These are phyloP conservation scores for Firmiana major DNA, from an alignment of 345 rosid genomes.

Conservation along the genomic window DNA sequence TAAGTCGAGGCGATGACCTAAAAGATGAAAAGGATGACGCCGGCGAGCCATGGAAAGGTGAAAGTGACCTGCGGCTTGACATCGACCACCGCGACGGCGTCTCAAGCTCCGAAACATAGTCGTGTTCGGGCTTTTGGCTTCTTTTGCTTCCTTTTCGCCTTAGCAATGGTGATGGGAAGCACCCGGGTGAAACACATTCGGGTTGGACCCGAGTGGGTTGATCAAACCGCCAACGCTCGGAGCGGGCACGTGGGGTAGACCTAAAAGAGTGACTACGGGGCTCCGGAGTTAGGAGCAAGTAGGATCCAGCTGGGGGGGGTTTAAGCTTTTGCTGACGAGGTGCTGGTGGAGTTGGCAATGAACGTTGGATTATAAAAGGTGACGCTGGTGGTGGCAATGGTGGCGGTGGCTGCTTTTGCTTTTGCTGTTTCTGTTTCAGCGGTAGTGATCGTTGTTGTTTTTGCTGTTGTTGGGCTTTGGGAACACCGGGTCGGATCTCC, in stretches of 20 bases:
- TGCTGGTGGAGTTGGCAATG: constrained; percentile 23
- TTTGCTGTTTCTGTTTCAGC: constrained; percentile 4
- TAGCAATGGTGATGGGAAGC: constrained; percentile 60
- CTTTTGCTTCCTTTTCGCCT: constrained; percentile 40
- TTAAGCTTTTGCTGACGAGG: constrained; percentile 43
- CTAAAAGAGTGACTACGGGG: constrained; percentile 52
- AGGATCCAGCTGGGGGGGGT: constrained; percentile 56
- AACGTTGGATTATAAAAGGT: constrained; percentile 20
- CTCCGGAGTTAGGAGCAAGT: constrained; percentile 32
- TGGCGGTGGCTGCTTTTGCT: constrained; percentile 25
- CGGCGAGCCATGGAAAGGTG: constrained; percentile 51
- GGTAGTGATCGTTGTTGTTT: not conserved
- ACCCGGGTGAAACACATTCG: constrained; percentile 49
- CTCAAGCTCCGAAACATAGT: constrained; percentile 43
- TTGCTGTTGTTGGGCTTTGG: constrained; percentile 45
- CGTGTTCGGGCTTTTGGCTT: constrained; percentile 25
- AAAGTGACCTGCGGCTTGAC: constrained; percentile 55
- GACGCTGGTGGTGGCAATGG: constrained; percentile 13
- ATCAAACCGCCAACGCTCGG: constrained; percentile 51
- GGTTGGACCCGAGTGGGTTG: constrained; percentile 36
- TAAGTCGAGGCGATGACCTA: constrained; percentile 56
- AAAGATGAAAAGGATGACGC: constrained; percentile 59
- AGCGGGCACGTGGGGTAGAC: constrained; percentile 52
- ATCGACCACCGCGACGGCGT: constrained; percentile 48
- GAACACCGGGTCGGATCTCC: constrained; percentile 98